Conservation (phyloP, 305 asterid species). For the Fraxinus angustifolia region DNA sequence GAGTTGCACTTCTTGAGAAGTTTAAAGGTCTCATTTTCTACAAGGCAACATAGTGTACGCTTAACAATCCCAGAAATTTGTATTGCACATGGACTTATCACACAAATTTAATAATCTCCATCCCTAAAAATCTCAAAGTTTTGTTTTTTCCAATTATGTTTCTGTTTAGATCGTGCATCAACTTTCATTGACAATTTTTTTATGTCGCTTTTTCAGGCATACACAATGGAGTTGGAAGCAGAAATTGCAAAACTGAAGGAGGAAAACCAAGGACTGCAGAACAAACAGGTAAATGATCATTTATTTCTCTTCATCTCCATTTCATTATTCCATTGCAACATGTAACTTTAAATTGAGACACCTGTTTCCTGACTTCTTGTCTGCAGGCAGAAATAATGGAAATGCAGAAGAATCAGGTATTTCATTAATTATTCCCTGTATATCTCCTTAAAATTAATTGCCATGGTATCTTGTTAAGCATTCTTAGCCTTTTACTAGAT, state of each 20-base stretch:
- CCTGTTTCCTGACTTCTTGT: slow-evolving; percentile 5
- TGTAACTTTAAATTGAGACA: slow-evolving; percentile 6
- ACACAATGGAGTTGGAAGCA: slow-evolving; percentile 83
- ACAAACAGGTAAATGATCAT: slow-evolving; percentile 57
- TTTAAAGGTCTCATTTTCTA: neutral
- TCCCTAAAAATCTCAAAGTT: neutral
- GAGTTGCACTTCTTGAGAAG: slow-evolving; percentile 1
- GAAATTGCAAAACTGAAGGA: slow-evolving; percentile 93
- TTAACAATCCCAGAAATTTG: slow-evolving; percentile 1
- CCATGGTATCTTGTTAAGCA: neutral
- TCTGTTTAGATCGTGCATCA: slow-evolving; percentile 1
- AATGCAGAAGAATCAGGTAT: slow-evolving; percentile 83
- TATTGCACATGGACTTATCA: slow-evolving; percentile 1
- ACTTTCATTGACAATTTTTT: neutral
- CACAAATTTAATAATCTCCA: neutral
- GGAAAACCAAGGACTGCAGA: slow-evolving; percentile 65
- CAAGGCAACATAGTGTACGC: slow-evolving; percentile 24
- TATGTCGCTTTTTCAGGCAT: slow-evolving; percentile 51
- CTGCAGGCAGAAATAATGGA: slow-evolving; percentile 61
- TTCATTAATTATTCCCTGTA: neutral
- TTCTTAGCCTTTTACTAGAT: neutral
- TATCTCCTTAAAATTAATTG: neutral
- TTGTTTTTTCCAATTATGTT: neutral
- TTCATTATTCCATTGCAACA: neutral
- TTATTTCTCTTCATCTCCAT: neutral